Evolutionary conservation across 495 filamentous ascomycete genomes (phyloP).

Genomic region (Apodospora peruviana): DNA sequence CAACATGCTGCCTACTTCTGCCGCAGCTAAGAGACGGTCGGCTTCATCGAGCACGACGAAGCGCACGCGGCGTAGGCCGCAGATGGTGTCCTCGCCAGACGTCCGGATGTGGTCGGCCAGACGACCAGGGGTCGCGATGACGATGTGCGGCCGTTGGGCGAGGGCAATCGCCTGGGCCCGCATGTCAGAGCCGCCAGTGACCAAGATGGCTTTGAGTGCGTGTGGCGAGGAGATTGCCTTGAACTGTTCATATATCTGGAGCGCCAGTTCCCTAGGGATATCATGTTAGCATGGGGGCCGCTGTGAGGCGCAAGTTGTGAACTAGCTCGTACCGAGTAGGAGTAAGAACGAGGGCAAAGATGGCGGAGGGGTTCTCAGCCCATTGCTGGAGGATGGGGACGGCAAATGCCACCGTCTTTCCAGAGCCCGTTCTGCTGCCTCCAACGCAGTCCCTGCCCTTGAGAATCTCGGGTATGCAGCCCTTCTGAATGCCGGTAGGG

Average conservation of each 20-base stretch:
- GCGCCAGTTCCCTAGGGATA: conserved; percentile 87
- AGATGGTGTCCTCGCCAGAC: conserved; percentile 83
- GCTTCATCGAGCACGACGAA: conserved; percentile 96
- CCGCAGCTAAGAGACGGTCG: conserved; percentile 76
- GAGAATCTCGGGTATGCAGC: conserved; percentile 85
- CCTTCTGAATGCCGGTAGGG: conserved; percentile 87
- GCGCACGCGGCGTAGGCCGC: conserved; percentile 66
- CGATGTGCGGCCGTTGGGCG: conserved; percentile 74
- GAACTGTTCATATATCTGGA: conserved; percentile 95
- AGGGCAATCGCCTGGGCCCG: conserved; percentile 79
- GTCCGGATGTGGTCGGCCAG: conserved; percentile 89
- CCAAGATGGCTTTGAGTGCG: conserved; percentile 73
- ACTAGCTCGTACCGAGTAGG: conserved; percentile 78
- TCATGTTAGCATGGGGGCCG: no score
- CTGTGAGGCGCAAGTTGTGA: no score
- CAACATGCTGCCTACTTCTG: conserved; percentile 73
- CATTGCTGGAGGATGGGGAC: conserved; percentile 90
- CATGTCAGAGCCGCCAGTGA: conserved; percentile 93
- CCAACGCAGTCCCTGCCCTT: conserved; percentile 91
- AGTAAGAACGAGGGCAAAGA: conserved; percentile 84
- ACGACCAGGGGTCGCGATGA: conserved; percentile 91
- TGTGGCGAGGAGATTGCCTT: conserved; percentile 84
- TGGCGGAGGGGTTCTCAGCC: conserved; percentile 85
- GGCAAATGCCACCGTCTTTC: conserved; percentile 96
- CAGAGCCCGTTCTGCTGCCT: conserved; percentile 90